Evolutionary conservation across 495 filamentous ascomycete species (phyloP), one percentile per base, ranked within the genome.

Genomic region (Astrothelium macrocarpum): DNA sequence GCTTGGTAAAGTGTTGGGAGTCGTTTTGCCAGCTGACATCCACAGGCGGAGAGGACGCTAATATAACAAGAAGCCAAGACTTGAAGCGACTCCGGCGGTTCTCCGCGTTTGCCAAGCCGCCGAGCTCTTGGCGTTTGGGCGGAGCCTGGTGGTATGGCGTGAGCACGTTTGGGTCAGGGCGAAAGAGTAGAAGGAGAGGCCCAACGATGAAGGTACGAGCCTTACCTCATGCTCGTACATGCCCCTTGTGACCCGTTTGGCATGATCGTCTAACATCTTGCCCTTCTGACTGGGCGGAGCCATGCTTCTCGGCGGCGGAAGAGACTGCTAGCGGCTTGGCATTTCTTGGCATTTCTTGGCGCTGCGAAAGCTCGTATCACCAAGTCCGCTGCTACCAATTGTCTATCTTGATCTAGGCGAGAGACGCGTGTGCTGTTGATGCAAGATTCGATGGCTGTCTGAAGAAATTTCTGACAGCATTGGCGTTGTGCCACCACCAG

Each of bases 61-160:
- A 29, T 56, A 56, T 56, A 56, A 29, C 25, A 56, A 56, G 23
- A 29, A 12, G 20, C 49, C 25, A 29, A 20, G 25, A 3, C 23
- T 7, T 29, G 49, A 20, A 16, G 49, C 20, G 5, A 20, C 20
- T 56, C 20, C 20, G 49, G 10, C 5, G 2, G 49, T 28, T 12
- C 29, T 29, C 49, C 49, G 49, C 49, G 49, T 11, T 39, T 56
- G 49, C 49, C 49, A 56, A 56, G 49, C 26, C 49, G 49, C 49
- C 49, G 49, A 56, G 49, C 12, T 26, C 49, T 56, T 56, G 49
- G 49, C 49, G 49, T 56, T 28, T 28, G 49, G 20, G 49, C 49
- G 49, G 49, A 29, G 20, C 59, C 23, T 5, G 28, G 0, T 36
- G 12, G 59, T 7, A 56, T 18, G 49, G 18, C 26, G 5, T 5